Evolutionary conservation across 179 eudicot species (phyloP).

Genomic region (Nepenthes alata): DNA sequence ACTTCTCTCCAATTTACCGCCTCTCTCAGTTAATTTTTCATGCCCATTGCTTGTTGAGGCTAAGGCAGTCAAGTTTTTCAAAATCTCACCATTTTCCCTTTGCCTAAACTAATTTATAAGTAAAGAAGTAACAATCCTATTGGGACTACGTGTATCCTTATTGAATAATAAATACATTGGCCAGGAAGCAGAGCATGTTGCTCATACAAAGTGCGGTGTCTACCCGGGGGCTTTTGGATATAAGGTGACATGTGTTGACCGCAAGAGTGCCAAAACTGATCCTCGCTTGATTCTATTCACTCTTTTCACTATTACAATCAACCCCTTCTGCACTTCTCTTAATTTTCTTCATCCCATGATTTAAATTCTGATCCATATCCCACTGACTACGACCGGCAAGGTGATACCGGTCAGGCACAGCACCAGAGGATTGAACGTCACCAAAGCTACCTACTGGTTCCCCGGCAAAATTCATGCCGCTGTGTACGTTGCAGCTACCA

Average conservation of each 20-base stretch:
- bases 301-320: conserved; percentile 6
- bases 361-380: too few species aligned
- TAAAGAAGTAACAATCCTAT: too few species aligned
- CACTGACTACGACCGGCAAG: background rate
- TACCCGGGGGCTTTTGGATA: conserved; percentile 8
- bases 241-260: conserved; percentile 12
- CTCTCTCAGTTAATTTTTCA: too few species aligned
- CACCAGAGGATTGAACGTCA: conserved; percentile 14
- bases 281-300: background rate
- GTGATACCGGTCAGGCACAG: conserved; percentile 17
- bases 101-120: too few species aligned
- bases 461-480: conserved; percentile 8
- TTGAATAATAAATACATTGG: conserved; percentile 1
- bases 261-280: conserved; percentile 5
- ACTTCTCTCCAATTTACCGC: too few species aligned
- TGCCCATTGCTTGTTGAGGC: too few species aligned
- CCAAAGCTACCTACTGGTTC: conserved; percentile 7
- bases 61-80: too few species aligned
- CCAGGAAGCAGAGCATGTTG: conserved; percentile 6
- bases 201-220: conserved; percentile 12
- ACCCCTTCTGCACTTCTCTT: conserved; percentile 6
- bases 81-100: too few species aligned
- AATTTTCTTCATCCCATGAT: background rate
- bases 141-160: too few species aligned
- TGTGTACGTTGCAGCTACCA: conserved; percentile 13